These are phyloP conservation scores for Kluyveromyces dobzhanskii DNA, from an alignment of 805 yeast species.

Conservation along the genomic window DNA sequence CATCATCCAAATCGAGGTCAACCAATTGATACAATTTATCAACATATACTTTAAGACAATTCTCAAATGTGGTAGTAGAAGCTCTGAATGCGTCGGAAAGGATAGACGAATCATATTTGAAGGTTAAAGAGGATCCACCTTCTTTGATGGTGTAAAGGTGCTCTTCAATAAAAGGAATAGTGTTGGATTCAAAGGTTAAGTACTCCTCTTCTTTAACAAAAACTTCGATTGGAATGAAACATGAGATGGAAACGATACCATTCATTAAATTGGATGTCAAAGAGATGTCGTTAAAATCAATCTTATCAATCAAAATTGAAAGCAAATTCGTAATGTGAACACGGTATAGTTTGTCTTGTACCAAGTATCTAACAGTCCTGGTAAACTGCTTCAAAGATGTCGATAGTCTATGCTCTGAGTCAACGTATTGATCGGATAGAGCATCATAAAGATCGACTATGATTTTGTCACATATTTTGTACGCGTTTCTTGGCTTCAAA, in stretches of 20 bases:
- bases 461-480: conserved; percentile 41
- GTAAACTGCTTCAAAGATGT: conserved; percentile 64
- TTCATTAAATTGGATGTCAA: conserved; percentile 63
- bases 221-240: conserved; percentile 65
- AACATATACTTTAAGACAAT: conserved; percentile 46
- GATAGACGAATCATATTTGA: conserved; percentile 35
- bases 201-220: conserved; percentile 35
- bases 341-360: conserved; percentile 52
- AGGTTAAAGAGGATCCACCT: conserved; percentile 21
- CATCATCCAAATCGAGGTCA: conserved; percentile 40
- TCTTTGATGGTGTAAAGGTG: conserved; percentile 47
- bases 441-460: conserved; percentile 73
- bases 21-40: conserved; percentile 54
- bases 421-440: conserved; percentile 50
- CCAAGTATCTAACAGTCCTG: conserved; percentile 59
- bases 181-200: conserved; percentile 33
- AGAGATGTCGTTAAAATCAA: conserved; percentile 79
- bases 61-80: conserved; percentile 62
- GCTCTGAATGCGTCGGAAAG: conserved; percentile 57
- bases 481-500: conserved; percentile 39
- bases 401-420: conserved; percentile 70
- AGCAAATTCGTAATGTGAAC: conserved; percentile 73
- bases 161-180: conserved; percentile 51
- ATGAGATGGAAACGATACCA: conserved; percentile 59
- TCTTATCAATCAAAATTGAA: conserved; percentile 63